Base-by-base conservation (phyloP, 495 filamentous ascomycete species). In the Sporormia fimetaria region DNA sequence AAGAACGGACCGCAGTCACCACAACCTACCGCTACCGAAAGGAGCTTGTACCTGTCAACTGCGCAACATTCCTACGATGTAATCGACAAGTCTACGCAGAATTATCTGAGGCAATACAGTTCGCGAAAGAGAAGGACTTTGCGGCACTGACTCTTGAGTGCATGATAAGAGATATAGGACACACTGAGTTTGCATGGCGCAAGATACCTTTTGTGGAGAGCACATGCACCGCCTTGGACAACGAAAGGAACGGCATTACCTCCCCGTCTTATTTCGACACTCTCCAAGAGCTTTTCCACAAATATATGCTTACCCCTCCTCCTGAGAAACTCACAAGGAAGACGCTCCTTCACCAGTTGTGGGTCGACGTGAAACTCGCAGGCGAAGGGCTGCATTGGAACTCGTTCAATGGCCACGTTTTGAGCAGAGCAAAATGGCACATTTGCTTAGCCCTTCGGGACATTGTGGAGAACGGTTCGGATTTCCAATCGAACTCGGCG, bases 181-280 rank as follows among this genome's bases (percentile, higher is more conserved):
- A 38, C 29, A 40, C 42, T 33, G 49, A 45, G 37, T 48, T 54
- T n/a, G 42, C 40, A 3, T 54, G 51, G 51, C 27, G 44, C 6
- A 22, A 31, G n/a, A 42, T 42, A 12, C 45, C 45, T 4, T 11
- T 54, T 16, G 51, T 49, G 8, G 38, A 42, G 30, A 54, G 45
- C n/a, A n/a, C n/a, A n/a, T n/a, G n/a, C n/a, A 43, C 9, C 28
- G 12, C 4, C 2, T 32, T 12, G 14, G 6, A 22, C 14, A 6
- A 34, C 3, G 36, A 35, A 23, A 17, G 5, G 15, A 44, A 40
- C 16, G 32, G 15, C 6, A 33, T 31, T 16, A 36, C 44, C 20
- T 33, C 44, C 21, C 30, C 35, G 3, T 24, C 24, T 21, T 49
- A 45, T 37, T 20, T 32, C 16, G 25, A 38, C 21, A 23, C 16